Evolutionary conservation across 768 basidiomycete species (phyloP).

Genomic region (Kwoniella shandongensis): DNA sequence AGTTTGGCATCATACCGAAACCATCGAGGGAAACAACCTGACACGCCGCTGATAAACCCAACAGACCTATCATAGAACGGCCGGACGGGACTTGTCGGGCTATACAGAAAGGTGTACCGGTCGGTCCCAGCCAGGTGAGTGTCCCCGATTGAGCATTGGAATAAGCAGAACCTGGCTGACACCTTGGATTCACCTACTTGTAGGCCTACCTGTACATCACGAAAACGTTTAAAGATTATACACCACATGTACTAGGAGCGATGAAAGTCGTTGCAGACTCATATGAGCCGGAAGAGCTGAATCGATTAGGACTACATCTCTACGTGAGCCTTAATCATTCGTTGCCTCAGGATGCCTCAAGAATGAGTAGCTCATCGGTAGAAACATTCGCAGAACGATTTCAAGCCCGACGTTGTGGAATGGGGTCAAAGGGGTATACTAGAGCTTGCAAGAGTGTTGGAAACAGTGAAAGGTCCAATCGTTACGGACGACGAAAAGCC

Average conservation of each 20-base stretch:
- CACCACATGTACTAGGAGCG: constrained; percentile 70
- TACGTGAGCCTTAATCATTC: constrained; percentile 58
- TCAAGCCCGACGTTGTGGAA: constrained; percentile 74
- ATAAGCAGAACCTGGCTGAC: constrained; percentile 2
- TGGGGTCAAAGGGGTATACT: constrained; percentile 85
- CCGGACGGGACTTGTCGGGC: constrained; percentile 76
- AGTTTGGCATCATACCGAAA: no score
- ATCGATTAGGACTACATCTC: constrained; percentile 66
- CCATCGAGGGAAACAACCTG: no score
- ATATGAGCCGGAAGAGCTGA: constrained; percentile 53
- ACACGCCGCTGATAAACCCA: no score
- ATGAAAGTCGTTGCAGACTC: constrained; percentile 54
- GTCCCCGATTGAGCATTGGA: neutral
- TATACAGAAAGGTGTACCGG: constrained; percentile 68
- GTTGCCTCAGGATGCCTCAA: neutral
- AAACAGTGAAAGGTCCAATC: constrained; percentile 42
- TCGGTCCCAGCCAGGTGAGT: constrained; percentile 61
- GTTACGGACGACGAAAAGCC: neutral
- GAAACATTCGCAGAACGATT: constrained; percentile 58
- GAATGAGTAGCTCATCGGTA: neutral
- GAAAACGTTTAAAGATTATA: constrained; percentile 73
- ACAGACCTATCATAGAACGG: constrained; percentile 78
- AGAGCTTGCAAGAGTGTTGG: constrained; percentile 68
- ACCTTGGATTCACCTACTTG: neutral
- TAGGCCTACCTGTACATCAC: constrained; percentile 81